Evolutionary conservation across 306 rosid genomes (phyloP).

Genomic region (Rosa persica): DNA sequence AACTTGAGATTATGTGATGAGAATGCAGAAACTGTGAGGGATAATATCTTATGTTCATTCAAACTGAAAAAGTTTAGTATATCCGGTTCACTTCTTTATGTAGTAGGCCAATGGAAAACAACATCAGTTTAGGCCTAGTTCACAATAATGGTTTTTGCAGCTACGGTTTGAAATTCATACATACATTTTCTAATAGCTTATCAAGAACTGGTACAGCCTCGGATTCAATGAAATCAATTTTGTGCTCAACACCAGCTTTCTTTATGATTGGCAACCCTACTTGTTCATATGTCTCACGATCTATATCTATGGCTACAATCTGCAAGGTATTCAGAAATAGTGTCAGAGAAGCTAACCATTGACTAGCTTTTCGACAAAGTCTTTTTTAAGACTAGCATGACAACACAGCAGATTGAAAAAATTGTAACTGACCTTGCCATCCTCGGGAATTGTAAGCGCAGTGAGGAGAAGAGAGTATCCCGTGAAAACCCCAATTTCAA

Average conservation of each 20-base stretch:
- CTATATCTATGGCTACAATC: conserved; percentile 55
- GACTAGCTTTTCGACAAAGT: background rate
- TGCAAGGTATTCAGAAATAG: conserved; percentile 18
- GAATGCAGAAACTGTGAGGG: background rate
- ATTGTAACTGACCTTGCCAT: conserved; percentile 40
- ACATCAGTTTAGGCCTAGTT: no score
- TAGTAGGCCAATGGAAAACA: no score
- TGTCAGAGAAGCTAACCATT: background rate
- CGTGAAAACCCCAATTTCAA: conserved; percentile 59
- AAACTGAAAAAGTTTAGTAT: no score
- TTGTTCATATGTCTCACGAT: conserved; percentile 43
- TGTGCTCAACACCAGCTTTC: conserved; percentile 66
- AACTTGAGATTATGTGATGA: background rate
- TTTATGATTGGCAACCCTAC: conserved; percentile 53
- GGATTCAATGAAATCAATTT: conserved; percentile 55
- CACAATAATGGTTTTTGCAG: no score
- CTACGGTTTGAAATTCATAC: no score
- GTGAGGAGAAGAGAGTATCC: conserved; percentile 77
- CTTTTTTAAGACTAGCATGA: background rate
- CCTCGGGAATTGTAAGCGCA: conserved; percentile 50
- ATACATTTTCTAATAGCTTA: conserved; percentile 46
- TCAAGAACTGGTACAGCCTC: conserved; percentile 55
- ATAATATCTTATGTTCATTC: no score
- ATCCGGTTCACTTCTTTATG: no score
- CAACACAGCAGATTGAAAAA: background rate